Evolutionary conservation across 2,329 filamentous ascomycete species (phyloP).

Genomic region (Fusarium sp.): DNA sequence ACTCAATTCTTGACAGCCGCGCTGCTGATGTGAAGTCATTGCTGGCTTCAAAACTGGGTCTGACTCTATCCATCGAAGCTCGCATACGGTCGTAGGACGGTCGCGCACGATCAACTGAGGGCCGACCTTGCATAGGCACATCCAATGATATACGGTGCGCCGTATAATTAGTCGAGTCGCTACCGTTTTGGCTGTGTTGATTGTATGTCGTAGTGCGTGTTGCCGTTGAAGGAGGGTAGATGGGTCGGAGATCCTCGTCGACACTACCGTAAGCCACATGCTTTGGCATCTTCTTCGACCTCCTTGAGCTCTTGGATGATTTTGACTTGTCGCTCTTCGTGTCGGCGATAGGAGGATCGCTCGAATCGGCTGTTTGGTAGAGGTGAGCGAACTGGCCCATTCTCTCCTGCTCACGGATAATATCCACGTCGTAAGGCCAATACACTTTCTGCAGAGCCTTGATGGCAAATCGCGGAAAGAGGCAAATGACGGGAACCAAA

Average conservation of each 20-base stretch:
- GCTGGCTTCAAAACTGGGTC: slow-evolving; percentile 87
- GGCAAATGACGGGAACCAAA: slow-evolving; percentile 82
- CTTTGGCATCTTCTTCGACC: slow-evolving; percentile 62
- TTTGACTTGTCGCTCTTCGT: slow-evolving; percentile 59
- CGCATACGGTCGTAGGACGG: slow-evolving; percentile 91
- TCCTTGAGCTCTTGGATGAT: slow-evolving; percentile 68
- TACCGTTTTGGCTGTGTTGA: slow-evolving; percentile 88
- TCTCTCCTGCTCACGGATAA: slow-evolving; percentile 91
- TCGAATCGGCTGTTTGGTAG: slow-evolving; percentile 53
- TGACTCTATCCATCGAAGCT: slow-evolving; percentile 86
- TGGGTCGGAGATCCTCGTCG: slow-evolving; percentile 90
- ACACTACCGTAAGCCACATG: slow-evolving; percentile 73
- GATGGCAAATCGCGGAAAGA: slow-evolving; percentile 87
- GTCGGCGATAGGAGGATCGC: slow-evolving; percentile 57
- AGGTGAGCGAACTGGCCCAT: slow-evolving; percentile 86
- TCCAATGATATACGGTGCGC: slow-evolving; percentile 73
- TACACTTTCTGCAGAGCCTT: slow-evolving; percentile 95
- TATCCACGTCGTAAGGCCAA: slow-evolving; percentile 92
- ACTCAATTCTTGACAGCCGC: slow-evolving; percentile 86
- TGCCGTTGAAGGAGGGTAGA: slow-evolving; percentile 92
- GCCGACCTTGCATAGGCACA: slow-evolving; percentile 57
- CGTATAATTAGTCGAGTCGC: slow-evolving; percentile 93
- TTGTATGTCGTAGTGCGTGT: slow-evolving; percentile 81
- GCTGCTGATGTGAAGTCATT: slow-evolving; percentile 93
- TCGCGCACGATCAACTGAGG: slow-evolving; percentile 76